A percentile compares a stretch with the other conserved stretches of the same genome.
Evolutionary conservation across 345 rosid species (phyloP).

Genomic region (Melaleuca quinquenervia): DNA sequence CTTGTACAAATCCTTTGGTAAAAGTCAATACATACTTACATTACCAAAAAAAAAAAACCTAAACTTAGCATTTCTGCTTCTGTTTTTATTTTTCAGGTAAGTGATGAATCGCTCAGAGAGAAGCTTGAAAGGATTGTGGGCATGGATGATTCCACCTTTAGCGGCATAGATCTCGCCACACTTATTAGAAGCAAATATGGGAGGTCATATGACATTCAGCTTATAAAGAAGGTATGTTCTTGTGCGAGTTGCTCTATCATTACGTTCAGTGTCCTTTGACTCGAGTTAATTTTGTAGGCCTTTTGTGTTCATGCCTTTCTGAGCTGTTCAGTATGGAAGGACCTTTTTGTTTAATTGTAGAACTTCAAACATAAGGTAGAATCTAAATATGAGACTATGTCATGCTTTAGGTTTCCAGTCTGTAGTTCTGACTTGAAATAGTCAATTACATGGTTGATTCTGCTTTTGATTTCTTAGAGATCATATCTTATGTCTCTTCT

Average conservation of each 20-base stretch:
- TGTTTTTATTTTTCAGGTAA: constrained; percentile 22
- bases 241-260: neutral
- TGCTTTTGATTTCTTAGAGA: neutral
- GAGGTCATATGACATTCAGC: constrained; percentile 86
- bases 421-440: neutral
- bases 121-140: constrained; percentile 92
- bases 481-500: neutral
- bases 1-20: too few relatives aligned
- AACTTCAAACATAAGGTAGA: neutral
- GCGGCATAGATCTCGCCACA: constrained; percentile 89
- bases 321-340: neutral
- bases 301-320: neutral
- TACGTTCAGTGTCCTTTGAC: neutral
- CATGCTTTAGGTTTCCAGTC: neutral
- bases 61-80: neutral
- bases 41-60: too few relatives aligned
- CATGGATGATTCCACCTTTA: constrained; percentile 75
- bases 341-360: neutral
- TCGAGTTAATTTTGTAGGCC: neutral
- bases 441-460: neutral
- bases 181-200: constrained; percentile 90
- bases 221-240: constrained; percentile 71
- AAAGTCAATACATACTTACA: too few relatives aligned
- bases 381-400: neutral
- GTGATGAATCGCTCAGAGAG: constrained; percentile 47